phyloP scores from a whole-genome alignment of 768 basidiomycete genomes.

The Nidularia pulvinata region DNA sequence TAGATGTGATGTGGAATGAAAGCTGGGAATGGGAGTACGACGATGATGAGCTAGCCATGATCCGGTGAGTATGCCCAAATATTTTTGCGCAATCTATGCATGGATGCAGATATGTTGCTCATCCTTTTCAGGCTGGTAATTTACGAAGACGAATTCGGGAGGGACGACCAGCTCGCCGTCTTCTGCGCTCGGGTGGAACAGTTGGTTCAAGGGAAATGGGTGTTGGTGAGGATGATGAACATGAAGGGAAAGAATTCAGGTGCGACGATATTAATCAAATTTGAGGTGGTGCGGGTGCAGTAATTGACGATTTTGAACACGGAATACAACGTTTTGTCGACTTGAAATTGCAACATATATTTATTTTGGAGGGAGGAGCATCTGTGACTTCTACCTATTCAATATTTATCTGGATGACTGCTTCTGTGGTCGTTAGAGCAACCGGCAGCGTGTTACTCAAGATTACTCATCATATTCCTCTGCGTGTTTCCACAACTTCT shows the following conservation, averaged over 20 bases:
- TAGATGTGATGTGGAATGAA: constrained; percentile 41
- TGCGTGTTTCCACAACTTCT: no score
- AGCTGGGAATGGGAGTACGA: constrained; percentile 49
- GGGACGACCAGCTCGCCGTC: constrained; percentile 42
- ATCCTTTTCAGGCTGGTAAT: constrained; percentile 24
- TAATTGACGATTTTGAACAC: no score
- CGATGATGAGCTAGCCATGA: constrained; percentile 48
- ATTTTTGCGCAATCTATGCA: not conserved
- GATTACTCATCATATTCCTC: no score
- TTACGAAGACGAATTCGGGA: constrained; percentile 38
- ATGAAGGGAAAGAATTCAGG: constrained; percentile 48
- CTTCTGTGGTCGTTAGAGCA: no score
- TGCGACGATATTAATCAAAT: constrained; percentile 28
- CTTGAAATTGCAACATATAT: no score
- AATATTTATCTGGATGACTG: no score
- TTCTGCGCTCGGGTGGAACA: constrained; percentile 53
- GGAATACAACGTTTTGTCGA: no score
- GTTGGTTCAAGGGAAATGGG: constrained; percentile 43
- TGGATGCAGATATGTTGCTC: not conserved
- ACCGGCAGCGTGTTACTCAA: no score
- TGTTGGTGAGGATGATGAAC: constrained; percentile 48
- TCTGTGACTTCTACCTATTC: no score
- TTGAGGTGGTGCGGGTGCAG: constrained; percentile 8
- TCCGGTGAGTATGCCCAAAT: constrained; percentile 31
- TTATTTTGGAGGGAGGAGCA: no score